These are phyloP conservation scores for Ophiocordyceps camponoti-leonardi DNA, from an alignment of 2,329 filamentous ascomycete species.

Conservation along the genomic window DNA sequence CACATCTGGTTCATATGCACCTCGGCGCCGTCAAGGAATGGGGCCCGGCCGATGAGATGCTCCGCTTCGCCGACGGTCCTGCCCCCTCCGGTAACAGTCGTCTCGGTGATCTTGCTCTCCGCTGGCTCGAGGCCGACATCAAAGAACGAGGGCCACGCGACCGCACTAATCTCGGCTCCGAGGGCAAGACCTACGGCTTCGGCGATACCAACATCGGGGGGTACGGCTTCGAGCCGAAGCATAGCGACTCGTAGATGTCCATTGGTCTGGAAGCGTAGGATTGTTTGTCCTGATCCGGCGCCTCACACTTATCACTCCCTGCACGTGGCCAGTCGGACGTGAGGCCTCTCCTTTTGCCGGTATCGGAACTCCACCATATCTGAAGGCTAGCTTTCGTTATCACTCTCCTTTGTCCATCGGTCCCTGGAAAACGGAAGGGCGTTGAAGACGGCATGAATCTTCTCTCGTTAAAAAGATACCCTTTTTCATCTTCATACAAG, in stretches of 20 bases:
- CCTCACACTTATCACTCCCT: too few species aligned
- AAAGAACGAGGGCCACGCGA: conserved; percentile 61
- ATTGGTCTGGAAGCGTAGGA: background rate
- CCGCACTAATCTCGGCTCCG: conserved; percentile 31
- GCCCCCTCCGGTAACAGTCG: conserved; percentile 52
- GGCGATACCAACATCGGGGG: conserved; percentile 34
- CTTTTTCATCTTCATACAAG: too few species aligned
- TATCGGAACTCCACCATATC: too few species aligned
- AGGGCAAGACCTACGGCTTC: conserved; percentile 46
- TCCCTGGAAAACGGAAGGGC: too few species aligned
- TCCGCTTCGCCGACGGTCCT: conserved; percentile 27
- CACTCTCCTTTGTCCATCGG: too few species aligned
- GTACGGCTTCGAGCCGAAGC: conserved; percentile 37
- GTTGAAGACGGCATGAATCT: too few species aligned
- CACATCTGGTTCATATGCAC: conserved; percentile 91
- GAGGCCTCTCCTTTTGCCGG: too few species aligned
- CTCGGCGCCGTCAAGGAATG: conserved; percentile 76
- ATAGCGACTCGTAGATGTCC: conserved; percentile 10
- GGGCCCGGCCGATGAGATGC: conserved; percentile 56
- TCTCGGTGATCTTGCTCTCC: conserved; percentile 72
- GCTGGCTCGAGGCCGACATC: conserved; percentile 73
- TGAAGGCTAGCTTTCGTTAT: too few species aligned
- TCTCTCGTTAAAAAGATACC: too few species aligned
- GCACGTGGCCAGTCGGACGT: too few species aligned
- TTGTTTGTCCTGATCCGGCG: too few species aligned